Evolutionary conservation across 1,284 basidiomycete genomes (phyloP).

Genomic region (Bondarzewia mesenterica): DNA sequence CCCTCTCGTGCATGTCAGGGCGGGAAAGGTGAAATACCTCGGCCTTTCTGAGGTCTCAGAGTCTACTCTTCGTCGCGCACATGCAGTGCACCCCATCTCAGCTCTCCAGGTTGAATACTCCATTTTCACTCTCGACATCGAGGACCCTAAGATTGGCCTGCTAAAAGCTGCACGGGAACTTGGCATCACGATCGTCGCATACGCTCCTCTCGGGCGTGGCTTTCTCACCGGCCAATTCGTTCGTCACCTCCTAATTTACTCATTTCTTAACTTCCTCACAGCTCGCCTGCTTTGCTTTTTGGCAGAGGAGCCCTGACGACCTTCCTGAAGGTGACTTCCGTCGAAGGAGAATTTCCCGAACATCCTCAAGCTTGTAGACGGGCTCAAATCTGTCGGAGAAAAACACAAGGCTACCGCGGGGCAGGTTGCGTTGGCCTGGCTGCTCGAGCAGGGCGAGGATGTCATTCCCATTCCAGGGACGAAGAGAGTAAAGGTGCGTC

Average conservation of each 20-base stretch:
- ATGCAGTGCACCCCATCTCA: constrained; percentile 51
- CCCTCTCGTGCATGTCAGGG: constrained; percentile 20
- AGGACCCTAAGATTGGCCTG: constrained; percentile 37
- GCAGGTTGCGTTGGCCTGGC: constrained; percentile 58
- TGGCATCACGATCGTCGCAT: constrained; percentile 47
- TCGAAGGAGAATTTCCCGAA: constrained; percentile 43
- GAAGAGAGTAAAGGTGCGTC: constrained; percentile 28
- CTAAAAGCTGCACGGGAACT: constrained; percentile 44
- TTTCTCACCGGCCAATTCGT: constrained; percentile 50
- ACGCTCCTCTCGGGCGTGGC: constrained; percentile 56
- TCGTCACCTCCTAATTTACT: constrained; percentile 10
- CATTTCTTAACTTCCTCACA: neutral
- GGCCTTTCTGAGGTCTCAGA: constrained; percentile 57
- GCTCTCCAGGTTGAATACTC: constrained; percentile 61
- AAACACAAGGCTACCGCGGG: constrained; percentile 40
- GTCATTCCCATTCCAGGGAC: constrained; percentile 48
- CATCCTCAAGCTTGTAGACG: constrained; percentile 43
- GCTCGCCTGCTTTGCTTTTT: constrained; percentile 27
- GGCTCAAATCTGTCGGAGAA: constrained; percentile 34
- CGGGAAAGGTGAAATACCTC: constrained; percentile 53
- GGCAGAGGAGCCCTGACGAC: constrained; percentile 12
- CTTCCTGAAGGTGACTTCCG: constrained; percentile 9
- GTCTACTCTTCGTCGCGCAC: constrained; percentile 53
- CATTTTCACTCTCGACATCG: constrained; percentile 45
- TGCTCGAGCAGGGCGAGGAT: constrained; percentile 46